A percentile compares a stretch with the other conserved stretches of the same genome.
Conservation (phyloP, 2,329 filamentous ascomycete genomes). For the Daldinia sp. region DNA sequence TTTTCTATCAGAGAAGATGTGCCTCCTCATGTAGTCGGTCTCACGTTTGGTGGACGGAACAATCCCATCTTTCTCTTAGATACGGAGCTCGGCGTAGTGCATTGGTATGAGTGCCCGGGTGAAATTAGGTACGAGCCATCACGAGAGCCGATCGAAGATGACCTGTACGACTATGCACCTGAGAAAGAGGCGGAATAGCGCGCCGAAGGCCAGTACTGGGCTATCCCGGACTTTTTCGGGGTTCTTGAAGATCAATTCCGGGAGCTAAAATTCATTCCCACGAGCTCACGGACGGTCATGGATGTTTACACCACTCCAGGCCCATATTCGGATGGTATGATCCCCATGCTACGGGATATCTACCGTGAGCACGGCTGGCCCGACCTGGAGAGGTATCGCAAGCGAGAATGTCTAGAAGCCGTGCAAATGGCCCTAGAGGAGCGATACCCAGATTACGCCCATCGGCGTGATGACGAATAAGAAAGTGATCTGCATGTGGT, state of each 20-base stretch:
- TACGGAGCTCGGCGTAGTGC: background rate
- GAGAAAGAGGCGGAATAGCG: constrained; percentile 43
- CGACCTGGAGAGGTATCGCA: constrained; percentile 41
- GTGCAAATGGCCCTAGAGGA: constrained; percentile 2
- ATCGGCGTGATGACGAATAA: background rate
- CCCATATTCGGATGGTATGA: constrained; percentile 26
- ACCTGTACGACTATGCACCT: constrained; percentile 39
- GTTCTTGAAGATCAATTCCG: constrained; percentile 42
- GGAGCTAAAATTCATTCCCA: constrained; percentile 35
- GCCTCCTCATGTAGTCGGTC: background rate
- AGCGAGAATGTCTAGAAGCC: constrained; percentile 41
- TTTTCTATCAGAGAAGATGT: background rate
- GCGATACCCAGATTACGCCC: background rate
- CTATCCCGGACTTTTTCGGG: constrained; percentile 40
- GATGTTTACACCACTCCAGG: constrained; percentile 30
- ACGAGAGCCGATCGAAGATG: constrained; percentile 30
- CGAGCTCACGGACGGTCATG: constrained; percentile 9
- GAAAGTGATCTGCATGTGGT: background rate
- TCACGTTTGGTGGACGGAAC: background rate
- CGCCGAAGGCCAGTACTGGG: constrained; percentile 37
- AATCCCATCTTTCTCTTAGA: background rate
- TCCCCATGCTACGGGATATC: constrained; percentile 38
- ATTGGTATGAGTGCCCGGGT: constrained; percentile 40
- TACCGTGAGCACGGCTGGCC: constrained; percentile 48
- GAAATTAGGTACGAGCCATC: constrained; percentile 37